A percentile compares a stretch with the other conserved stretches of the same genome.
Evolutionary conservation across 306 rosid species (phyloP).

Genomic region (Inga oerstediana): DNA sequence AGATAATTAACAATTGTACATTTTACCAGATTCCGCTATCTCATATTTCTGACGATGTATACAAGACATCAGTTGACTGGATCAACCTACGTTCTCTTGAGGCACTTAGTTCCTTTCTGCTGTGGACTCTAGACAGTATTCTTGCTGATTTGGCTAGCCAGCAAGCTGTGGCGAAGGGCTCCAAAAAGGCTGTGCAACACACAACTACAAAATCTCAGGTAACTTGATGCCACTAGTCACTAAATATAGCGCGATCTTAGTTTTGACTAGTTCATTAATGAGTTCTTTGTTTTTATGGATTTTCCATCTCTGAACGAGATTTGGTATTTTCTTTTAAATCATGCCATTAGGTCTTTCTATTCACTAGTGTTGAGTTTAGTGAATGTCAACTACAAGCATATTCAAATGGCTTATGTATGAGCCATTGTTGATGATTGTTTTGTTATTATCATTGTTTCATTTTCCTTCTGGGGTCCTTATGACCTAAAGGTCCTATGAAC

Average conservation of each 20-base stretch:
- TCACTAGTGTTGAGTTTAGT: constrained; percentile 6
- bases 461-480: constrained; percentile 27
- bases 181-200: constrained; percentile 69
- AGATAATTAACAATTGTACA: constrained; percentile 9
- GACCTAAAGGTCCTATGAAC: background rate
- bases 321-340: background rate
- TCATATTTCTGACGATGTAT: constrained; percentile 72
- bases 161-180: constrained; percentile 63
- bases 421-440: background rate
- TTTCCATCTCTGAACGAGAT: background rate
- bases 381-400: background rate
- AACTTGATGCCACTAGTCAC: constrained; percentile 10
- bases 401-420: constrained; percentile 1
- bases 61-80: constrained; percentile 84
- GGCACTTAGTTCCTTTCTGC: constrained; percentile 63
- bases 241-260: background rate
- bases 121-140: constrained; percentile 78
- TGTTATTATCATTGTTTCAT: background rate
- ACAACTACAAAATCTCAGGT: constrained; percentile 87
- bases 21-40: constrained; percentile 70
- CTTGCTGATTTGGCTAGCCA: constrained; percentile 72
- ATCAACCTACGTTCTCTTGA: constrained; percentile 60
- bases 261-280: constrained; percentile 17
- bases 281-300: background rate
- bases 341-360: background rate